These are phyloP conservation scores for Fomitopsis pinicola DNA, from an alignment of 1,284 basidiomycete genomes.

Conservation along the genomic window DNA sequence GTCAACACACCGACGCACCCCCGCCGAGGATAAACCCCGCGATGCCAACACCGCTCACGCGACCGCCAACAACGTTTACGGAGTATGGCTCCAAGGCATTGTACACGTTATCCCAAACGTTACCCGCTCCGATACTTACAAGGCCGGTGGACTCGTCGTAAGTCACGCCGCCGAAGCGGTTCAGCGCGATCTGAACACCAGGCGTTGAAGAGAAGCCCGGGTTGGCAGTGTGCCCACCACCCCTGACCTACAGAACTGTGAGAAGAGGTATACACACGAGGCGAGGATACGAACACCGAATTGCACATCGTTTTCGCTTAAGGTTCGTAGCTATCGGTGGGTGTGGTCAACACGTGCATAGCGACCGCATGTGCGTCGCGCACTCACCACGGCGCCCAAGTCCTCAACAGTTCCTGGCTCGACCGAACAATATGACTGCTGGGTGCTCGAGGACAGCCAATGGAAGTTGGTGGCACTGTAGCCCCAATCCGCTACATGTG, in stretches of 20 bases:
- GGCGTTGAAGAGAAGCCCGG: constrained; percentile 46
- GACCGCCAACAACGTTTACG: constrained; percentile 43
- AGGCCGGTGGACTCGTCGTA: constrained; percentile 28
- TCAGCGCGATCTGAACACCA: constrained; percentile 49
- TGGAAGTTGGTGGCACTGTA: constrained; percentile 24
- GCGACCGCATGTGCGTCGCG: constrained; percentile 16
- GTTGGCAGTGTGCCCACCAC: constrained; percentile 45
- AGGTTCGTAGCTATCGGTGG: constrained; percentile 35
- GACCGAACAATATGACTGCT: constrained; percentile 15
- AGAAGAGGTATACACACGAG: neutral
- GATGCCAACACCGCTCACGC: constrained; percentile 35
- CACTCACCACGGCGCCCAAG: constrained; percentile 21
- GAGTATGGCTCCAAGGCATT: constrained; percentile 28
- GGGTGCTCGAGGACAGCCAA: constrained; percentile 26
- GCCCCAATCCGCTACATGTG: constrained; percentile 16
- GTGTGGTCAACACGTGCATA: neutral
- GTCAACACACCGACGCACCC: constrained; percentile 22
- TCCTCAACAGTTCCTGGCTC: constrained; percentile 25
- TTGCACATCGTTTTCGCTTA: constrained; percentile 32
- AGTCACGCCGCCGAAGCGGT: constrained; percentile 36
- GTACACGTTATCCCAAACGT: constrained; percentile 49
- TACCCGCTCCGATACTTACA: constrained; percentile 42
- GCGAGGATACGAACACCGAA: constrained; percentile 29
- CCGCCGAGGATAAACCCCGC: constrained; percentile 46
- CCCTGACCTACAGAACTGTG: constrained; percentile 34